Evolutionary conservation across 257 asterid genomes (phyloP).

Genomic region (Solanum tacnaense): DNA sequence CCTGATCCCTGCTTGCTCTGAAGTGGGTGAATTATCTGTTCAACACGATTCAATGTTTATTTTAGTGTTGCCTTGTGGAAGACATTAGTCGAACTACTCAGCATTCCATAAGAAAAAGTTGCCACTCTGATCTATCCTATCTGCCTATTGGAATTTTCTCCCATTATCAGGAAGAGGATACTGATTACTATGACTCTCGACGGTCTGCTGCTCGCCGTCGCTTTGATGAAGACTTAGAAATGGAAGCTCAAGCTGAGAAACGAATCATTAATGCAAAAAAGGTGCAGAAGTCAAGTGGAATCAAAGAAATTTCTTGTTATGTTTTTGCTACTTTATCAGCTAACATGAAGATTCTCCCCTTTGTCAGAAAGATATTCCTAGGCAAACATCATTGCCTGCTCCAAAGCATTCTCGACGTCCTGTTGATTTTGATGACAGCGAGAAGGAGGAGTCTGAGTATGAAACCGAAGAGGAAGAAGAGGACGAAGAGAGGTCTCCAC

Average conservation of each 20-base stretch:
- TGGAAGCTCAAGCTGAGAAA: conserved; percentile 92
- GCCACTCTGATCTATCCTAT: not conserved
- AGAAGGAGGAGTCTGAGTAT: conserved; percentile 88
- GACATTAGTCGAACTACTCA: not conserved
- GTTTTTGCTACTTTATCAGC: conserved; percentile 21
- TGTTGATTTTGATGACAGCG: conserved; percentile 70
- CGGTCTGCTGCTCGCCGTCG: conserved; percentile 66
- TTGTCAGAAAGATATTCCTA: conserved; percentile 49
- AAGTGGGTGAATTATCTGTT: not conserved
- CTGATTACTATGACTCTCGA: conserved; percentile 66
- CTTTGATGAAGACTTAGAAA: conserved; percentile 76
- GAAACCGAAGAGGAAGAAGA: conserved; percentile 93
- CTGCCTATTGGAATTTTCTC: not conserved
- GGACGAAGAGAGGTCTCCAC: conserved; percentile 53
- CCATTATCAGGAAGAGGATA: conserved; percentile 61
- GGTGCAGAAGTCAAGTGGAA: conserved; percentile 29
- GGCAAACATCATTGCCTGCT: conserved; percentile 44
- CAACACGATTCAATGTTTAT: not conserved
- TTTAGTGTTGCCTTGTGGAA: not conserved
- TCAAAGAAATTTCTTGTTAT: not conserved
- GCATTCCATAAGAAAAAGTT: not conserved
- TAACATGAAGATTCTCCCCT: not conserved
- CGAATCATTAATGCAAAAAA: conserved; percentile 91
- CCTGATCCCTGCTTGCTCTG: not conserved
- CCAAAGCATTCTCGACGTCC: conserved; percentile 63